Evolutionary conservation across 129 eudicot species (phyloP).

Genomic region (Saussurea involucrata): DNA sequence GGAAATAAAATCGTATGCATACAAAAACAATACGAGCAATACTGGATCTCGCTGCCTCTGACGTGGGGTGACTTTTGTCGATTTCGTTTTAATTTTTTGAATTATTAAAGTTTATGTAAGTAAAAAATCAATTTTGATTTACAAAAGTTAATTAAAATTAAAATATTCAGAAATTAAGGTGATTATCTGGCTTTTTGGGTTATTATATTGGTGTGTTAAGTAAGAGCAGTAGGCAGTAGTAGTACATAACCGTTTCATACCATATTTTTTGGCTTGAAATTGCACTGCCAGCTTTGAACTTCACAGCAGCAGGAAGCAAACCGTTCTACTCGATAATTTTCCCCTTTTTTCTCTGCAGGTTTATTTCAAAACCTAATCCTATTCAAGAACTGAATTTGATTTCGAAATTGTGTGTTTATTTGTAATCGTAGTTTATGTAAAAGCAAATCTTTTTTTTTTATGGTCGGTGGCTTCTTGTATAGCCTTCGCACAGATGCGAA

Average conservation of each 20-base stretch:
- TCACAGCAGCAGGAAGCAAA: not conserved
- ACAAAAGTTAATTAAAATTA: not conserved
- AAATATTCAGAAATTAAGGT: not conserved
- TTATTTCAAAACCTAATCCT: not conserved
- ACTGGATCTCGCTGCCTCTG: too few species aligned
- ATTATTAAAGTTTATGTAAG: too few species aligned
- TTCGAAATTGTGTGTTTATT: not conserved
- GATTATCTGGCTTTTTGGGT: not conserved
- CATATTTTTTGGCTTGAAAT: not conserved
- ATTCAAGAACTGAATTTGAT: not conserved
- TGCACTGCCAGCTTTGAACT: not conserved
- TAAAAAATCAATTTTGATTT: too few species aligned
- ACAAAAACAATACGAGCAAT: too few species aligned
- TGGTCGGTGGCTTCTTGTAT: not conserved
- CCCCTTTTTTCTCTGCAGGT: not conserved
- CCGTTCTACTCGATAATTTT: not conserved
- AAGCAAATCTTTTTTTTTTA: not conserved
- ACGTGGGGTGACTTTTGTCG: too few species aligned
- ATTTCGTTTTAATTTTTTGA: too few species aligned
- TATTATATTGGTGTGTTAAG: not conserved
- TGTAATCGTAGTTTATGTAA: too few species aligned
- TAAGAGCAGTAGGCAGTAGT: not conserved
- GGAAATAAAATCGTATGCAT: too few species aligned
- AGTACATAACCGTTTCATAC: not conserved
- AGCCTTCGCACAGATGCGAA: constrained; percentile 12